These are phyloP conservation scores for Aureobasidium sp. DNA, from an alignment of 2,329 filamentous ascomycete species.

Conservation along the genomic window DNA sequence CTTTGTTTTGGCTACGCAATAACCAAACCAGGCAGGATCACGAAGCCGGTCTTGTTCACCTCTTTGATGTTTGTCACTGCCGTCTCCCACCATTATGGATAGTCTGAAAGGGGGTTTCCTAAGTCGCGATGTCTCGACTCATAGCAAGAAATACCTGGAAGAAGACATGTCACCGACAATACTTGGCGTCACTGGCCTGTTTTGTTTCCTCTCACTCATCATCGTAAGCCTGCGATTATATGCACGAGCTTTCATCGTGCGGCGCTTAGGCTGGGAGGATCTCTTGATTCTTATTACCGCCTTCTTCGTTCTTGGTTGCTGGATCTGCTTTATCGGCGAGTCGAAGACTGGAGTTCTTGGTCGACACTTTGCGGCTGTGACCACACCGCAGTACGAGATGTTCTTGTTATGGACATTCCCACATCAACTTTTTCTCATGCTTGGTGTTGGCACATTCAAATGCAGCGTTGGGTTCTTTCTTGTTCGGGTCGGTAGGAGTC, in stretches of 20 bases:
- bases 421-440: neutral
- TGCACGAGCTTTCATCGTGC: neutral
- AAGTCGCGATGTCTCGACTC: neutral
- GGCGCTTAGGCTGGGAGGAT: neutral
- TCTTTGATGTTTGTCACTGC: neutral
- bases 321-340: neutral
- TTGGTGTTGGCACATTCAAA: neutral
- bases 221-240: neutral
- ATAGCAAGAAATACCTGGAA: neutral
- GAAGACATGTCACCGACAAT: neutral
- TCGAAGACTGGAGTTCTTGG: neutral
- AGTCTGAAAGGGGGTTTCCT: neutral
- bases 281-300: neutral
- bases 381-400: neutral
- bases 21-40: too few relatives aligned
- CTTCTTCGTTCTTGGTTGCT: neutral
- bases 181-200: neutral
- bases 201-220: neutral
- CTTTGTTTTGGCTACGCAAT: neutral
- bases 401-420: slow-evolving; percentile 1
- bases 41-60: neutral
- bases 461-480: neutral
- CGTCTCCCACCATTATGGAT: neutral
- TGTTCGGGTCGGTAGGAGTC: neutral
- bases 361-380: neutral